Evolutionary conservation across 2,329 filamentous ascomycete genomes (phyloP), one percentile per base, ranked within the genome.

Genomic region (Fusarium sp.): DNA sequence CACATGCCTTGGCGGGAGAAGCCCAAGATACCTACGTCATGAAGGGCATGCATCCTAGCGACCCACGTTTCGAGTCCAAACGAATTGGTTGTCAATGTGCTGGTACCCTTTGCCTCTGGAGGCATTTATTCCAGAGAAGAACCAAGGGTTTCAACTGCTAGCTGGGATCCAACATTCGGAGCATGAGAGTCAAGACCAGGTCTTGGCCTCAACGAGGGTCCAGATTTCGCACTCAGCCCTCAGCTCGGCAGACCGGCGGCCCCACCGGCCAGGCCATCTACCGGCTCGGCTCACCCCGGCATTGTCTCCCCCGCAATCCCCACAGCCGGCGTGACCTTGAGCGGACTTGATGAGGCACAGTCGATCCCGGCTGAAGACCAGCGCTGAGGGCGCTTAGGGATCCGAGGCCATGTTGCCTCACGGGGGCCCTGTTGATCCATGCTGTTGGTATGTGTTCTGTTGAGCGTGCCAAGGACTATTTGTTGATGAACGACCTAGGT

Each of bases 191-290:
- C 31, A n/a, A 20, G 57, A 16, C 29, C 13, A 35, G 14, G 50
- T 11, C 27, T 31, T 45, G 50, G 16, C 33, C 27, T 57, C 20
- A 45, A 40, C 13, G 45, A 63, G 20, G n/a, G 40, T 58, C 38
- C 20, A 31, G 31, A 60, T 16, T 59, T 13, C 8, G 20, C 31
- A 22, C 16, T 35, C 18, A 54, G 7, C 16, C 56, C 33, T 50
- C 69, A 27, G 18, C 31, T 69, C 61, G 61, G 68, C 47, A 72
- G 35, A 54, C 62, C 45, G 8, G 40, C 36, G 50, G 29, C 69
- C 62, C 72, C 69, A 67, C 62, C n/a, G 16, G 45, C 40, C 52
- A 73, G 50, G 60, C 35, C 47, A 63, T 57, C 69, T 75, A 66
- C 69, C 65, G 38, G 42, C 40, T 25, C 62, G 47, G 47, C 47